A percentile compares a stretch with the other conserved stretches of the same genome.
Evolutionary conservation across 495 filamentous ascomycete genomes (phyloP).

Genomic region (Tuber umbilicatum): DNA sequence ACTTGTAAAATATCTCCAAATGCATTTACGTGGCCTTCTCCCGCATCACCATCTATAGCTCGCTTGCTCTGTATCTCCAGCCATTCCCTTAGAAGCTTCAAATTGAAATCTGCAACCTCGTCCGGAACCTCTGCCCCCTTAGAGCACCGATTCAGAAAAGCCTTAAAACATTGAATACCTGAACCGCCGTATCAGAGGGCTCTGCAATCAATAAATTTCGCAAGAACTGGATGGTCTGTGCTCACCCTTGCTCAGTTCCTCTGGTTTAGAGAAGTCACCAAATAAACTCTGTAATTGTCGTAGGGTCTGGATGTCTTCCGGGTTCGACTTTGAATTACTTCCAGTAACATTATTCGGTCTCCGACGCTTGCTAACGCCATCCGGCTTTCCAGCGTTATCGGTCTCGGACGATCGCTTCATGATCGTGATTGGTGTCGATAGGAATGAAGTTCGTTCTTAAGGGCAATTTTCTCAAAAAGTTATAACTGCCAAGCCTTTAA

Average conservation of each 20-base stretch:
- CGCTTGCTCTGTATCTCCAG: constrained; percentile 36
- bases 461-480: neutral
- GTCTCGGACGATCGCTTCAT: neutral
- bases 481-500: neutral
- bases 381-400: neutral
- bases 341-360: constrained; percentile 3
- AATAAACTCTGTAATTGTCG: constrained; percentile 30
- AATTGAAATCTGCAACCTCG: constrained; percentile 19
- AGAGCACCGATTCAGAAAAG: constrained; percentile 29
- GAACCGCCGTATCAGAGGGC: neutral
- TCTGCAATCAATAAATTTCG: neutral
- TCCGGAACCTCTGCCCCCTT: constrained; percentile 23
- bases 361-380: constrained; percentile 25
- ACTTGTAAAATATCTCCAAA: constrained; percentile 34
- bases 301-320: constrained; percentile 23
- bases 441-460: neutral
- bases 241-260: constrained; percentile 29
- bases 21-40: constrained; percentile 22
- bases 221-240: neutral
- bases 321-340: neutral
- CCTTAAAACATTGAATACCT: constrained; percentile 35
- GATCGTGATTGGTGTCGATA: neutral
- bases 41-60: constrained; percentile 14
- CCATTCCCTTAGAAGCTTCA: constrained; percentile 37
- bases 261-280: constrained; percentile 28